Base-by-base conservation (phyloP, 2,329 filamentous ascomycete species). In the Ophiostoma triangulosporum region DNA sequence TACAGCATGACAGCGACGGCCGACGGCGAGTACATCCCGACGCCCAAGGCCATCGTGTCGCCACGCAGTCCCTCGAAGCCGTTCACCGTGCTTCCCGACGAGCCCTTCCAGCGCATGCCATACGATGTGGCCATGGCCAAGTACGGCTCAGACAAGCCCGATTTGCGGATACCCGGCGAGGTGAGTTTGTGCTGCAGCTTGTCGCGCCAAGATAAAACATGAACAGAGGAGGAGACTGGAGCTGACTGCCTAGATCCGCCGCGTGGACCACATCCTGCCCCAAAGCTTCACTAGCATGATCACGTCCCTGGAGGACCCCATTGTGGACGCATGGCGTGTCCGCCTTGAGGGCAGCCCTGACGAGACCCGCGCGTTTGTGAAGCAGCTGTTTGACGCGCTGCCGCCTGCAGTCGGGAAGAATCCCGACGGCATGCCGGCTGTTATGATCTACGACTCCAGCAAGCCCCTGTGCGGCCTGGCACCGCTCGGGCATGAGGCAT, bases 81-180 rank as follows among this genome's bases (percentile, higher is more conserved):
- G 33, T 52, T 11, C 14, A 38, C 54, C 14, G 26, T 48, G 14
- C 59, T 65, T 6, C 38, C 56, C 3, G 51, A 58, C 3, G 48
- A 27, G 2, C 65, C 70, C 0, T 86, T 88, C 58, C 70, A 66
- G 6, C 72, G 75, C 22, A 73, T 88, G 61, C 76, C 78, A 1
- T 98, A 97, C 63, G 67, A 84, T 31, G 73, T 86, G 36, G 85
- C 84, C 17, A 97, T 98, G 83, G 70, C 76, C 1, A 72, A 69
- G 3, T 95, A 90, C 62, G 93, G 93, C 11, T 86, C 81, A 4
- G 93, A 98, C 67, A 98, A 98, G 66, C 93, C 93, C 4, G 93
- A 98, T 64, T 70, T 91, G 9, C 80, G 93, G 17, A 84, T 90
- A 35, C 77, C 79, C 1, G 59, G 60, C 26, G 69, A 78, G 62